These are phyloP conservation scores for Schizothecium vesticola DNA, from an alignment of 495 filamentous ascomycete species.

Conservation along the genomic window DNA sequence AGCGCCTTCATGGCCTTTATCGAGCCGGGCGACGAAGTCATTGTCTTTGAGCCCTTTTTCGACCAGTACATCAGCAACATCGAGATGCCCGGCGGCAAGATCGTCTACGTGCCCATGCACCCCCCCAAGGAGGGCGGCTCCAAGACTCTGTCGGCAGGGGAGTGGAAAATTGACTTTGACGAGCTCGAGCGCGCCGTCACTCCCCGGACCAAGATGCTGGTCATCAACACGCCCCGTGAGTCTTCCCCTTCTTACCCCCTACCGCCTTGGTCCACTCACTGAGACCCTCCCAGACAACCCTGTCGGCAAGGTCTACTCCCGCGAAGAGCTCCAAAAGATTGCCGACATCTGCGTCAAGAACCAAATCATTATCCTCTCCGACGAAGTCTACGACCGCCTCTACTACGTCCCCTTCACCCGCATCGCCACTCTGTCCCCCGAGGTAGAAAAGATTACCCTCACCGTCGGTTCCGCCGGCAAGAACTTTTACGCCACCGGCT, in stretches of 20 bases:
- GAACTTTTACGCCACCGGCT: conserved; percentile 96
- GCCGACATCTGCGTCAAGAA: conserved; percentile 88
- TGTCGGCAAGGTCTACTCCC: conserved; percentile 89
- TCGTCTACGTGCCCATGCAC: conserved; percentile 88
- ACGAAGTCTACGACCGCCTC: conserved; percentile 94
- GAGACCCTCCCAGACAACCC: conserved; percentile 65
- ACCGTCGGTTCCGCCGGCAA: conserved; percentile 95
- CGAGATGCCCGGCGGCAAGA: conserved; percentile 90
- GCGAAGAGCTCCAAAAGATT: conserved; percentile 75
- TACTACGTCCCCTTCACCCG: conserved; percentile 93
- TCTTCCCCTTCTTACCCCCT: conserved; percentile 39
- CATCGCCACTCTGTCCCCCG: conserved; percentile 80
- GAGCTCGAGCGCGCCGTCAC: conserved; percentile 83
- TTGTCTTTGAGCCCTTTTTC: conserved; percentile 97
- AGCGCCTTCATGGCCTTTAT: conserved; percentile 97
- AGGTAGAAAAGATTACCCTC: conserved; percentile 78
- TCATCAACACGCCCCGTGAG: conserved; percentile 62
- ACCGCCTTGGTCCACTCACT: conserved; percentile 25
- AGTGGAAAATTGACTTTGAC: conserved; percentile 83
- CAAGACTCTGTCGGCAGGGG: conserved; percentile 72
- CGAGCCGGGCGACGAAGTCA: conserved; percentile 90
- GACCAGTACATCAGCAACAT: conserved; percentile 99
- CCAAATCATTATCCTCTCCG: conserved; percentile 90
- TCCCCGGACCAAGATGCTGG: conserved; percentile 87
- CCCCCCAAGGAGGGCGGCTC: conserved; percentile 79